These are phyloP conservation scores for Obelidium mucronatum DNA, from an alignment of 192 early-diverging fungal species.

Conservation along the genomic window DNA sequence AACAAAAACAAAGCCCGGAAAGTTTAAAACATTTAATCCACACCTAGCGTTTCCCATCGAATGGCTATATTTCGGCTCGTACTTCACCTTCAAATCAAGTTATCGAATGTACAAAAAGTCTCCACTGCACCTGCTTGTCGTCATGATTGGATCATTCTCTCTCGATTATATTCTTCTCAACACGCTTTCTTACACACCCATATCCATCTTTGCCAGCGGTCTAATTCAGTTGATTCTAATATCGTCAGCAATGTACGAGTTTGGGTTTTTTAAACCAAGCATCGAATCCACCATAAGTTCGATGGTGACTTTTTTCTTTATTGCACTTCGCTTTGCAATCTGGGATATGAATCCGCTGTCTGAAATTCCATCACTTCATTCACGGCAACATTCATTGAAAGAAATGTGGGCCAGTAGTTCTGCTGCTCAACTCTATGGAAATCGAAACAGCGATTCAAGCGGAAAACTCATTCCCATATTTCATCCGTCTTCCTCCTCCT, in stretches of 20 bases:
- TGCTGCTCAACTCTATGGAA: too few relatives aligned
- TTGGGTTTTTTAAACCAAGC: slow-evolving; percentile 42
- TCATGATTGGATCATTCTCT: slow-evolving; percentile 25
- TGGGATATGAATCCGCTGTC: slow-evolving; percentile 36
- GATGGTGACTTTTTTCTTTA: slow-evolving; percentile 38
- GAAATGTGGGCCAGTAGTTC: not conserved
- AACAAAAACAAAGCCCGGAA: too few relatives aligned
- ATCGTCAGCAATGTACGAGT: slow-evolving; percentile 44
- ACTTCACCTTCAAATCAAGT: slow-evolving; percentile 29
- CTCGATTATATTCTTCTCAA: slow-evolving; percentile 39
- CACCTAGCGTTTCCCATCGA: slow-evolving; percentile 50
- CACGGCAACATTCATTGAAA: not conserved
- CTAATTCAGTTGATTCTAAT: slow-evolving; percentile 49
- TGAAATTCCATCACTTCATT: not conserved
- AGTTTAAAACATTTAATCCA: slow-evolving; percentile 13
- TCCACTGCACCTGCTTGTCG: not conserved
- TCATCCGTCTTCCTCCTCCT: not conserved
- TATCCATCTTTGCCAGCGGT: slow-evolving; percentile 37
- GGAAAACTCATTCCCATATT: not conserved
- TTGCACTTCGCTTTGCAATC: slow-evolving; percentile 50
- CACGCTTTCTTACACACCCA: slow-evolving; percentile 37
- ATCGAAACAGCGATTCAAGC: not conserved
- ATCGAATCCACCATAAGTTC: slow-evolving; percentile 37
- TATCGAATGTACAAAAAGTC: slow-evolving; percentile 30
- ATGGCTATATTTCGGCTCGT: slow-evolving; percentile 51